Base-by-base conservation (phyloP, 768 basidiomycete species). In the Boletus pseudopeckii region DNA sequence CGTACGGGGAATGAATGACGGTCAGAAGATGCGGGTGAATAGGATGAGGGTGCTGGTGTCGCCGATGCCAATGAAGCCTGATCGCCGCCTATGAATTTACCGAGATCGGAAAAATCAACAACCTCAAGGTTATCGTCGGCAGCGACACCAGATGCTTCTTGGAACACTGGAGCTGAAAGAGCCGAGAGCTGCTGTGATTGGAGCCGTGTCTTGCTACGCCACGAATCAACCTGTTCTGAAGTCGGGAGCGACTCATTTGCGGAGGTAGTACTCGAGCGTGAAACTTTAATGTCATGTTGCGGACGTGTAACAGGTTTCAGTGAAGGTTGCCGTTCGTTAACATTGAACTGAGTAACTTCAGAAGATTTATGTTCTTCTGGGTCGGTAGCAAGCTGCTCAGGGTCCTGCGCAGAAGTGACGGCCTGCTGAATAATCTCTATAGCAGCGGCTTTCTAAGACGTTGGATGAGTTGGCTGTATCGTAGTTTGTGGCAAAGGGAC, bases 71-170 rank as follows among this genome's bases (percentile, higher is more conserved):
- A 43, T 28, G 48, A 47, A 36, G 52, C 28, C 14, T 65, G 47
- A 28, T 69, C 69, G 44, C 72, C 72, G 28, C 80, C 83, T 11
- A 88, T 75, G 54, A 92, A 81, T 71, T 82, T 85, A 40, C 77
- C 86, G 66, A 91, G 75, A 44, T 92, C 89, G 3, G 80, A 80
- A 59, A 90, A 92, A 62, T 92, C 89, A 7, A 92, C 80, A n/a
- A 88, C 80, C 62, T 91, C 89, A 4, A 91, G 76, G 50, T 83
- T 79, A 60, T 86, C 87, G 20, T 78, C 81, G 5, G 76, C 68
- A 50, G 71, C 69, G 39, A 75, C 69, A 17, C 72, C 71, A n/a
- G 86, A 56, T 10, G 67, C 55, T 36, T 64, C 70, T 26, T 70
- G 67, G 10, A 78, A 61, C 30, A 70, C 37, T 15, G 68, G 61